Base-by-base conservation (phyloP, 371 early-diverging fungal genomes). In the Mucor plumbeus region DNA sequence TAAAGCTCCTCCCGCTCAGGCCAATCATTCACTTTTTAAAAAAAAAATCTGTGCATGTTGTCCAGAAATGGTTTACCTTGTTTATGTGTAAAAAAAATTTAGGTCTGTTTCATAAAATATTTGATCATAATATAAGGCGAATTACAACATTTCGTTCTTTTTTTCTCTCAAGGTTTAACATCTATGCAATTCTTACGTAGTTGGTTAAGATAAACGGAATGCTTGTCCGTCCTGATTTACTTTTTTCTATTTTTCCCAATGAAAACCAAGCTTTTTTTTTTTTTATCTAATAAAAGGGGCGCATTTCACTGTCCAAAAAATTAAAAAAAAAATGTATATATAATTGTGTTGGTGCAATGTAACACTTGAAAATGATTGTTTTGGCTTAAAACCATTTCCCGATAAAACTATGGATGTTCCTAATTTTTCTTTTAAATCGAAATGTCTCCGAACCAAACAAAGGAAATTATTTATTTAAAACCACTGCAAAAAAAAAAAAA, bases 371-470 rank as follows among this genome's bases (percentile, higher is more conserved):
- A 21, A 10, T 21, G 50, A 1, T 50, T 19, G 9, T 50, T 50
- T 50, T 50, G 21, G 21, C 26, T 50, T 50, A 50, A 50, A 50
- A 50, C 50, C 50, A 21, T 50, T 50, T 50, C 50, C 50, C 50
- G 26, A 50, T 50, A 21, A 26, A 1, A 26, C 17, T 4, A 14
- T 41, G 10, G 11, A 21, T 21, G 50, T 11, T 5, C 26, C n/a
- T 50, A 21, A 26, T 50, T 38, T 38, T 4, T 38, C 38, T 11
- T 38, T 38, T 5, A 38, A 38, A 38, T 11, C 50, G 9, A 26
- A 21, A 50, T 50, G 50, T 50, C 50, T 50, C 50, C 50, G 50
- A 50, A 50, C 9, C 11, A 48, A 50, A 50, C 10, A 11, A 17
- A 50, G n/a, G 14, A 5, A 19, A n/a, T 21, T 48, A 17, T 50